Base-by-base conservation (phyloP, 805 yeast species). In the Kuraishia molischiana region DNA sequence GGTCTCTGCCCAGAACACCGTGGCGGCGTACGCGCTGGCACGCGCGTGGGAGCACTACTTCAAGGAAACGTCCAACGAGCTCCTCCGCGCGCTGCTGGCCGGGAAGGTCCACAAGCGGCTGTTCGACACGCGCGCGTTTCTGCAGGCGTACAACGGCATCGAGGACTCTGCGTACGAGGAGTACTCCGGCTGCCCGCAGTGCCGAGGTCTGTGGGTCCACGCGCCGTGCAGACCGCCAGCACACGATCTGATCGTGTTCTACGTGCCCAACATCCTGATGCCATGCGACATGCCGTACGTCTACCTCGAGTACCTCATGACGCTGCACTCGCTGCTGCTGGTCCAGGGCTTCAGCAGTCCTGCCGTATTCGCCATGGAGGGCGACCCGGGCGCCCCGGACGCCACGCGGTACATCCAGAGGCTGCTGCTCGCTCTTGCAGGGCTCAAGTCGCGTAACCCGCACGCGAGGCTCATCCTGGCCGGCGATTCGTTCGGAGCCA, bases 401-500 rank as follows among this genome's bases (percentile, higher is more conserved):
- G n/a, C n/a, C n/a, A n/a, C n/a, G n/a, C n/a, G n/a, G n/a, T n/a
- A n/a, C n/a, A n/a, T n/a, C n/a, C n/a, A n/a, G n/a, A n/a, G n/a
- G n/a, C n/a, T n/a, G n/a, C n/a, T n/a, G n/a, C n/a, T n/a, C n/a
- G n/a, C n/a, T n/a, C n/a, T n/a, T n/a, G n/a, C n/a, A n/a, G n/a
- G n/a, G n/a, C n/a, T n/a, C n/a, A n/a, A n/a, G n/a, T n/a, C n/a
- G n/a, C 39, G 29, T 3, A 38, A 47, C 33, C 59, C 59, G 0
- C 35, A 40, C 0, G 50, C 69, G 1, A 54, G 54, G 19, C 34
- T 54, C 2, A 50, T 67, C 3, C 33, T 67, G 4, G 47, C 58
- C 35, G 78, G 77, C 0, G 76, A 72, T 37, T 69, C 76, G 0
- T 50, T 61, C 3, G 78, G 79, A 1, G 76, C 69, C 0, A 66